Evolutionary conservation across 495 filamentous ascomycete genomes (phyloP).

Genomic region (Amorphotheca resinae): DNA sequence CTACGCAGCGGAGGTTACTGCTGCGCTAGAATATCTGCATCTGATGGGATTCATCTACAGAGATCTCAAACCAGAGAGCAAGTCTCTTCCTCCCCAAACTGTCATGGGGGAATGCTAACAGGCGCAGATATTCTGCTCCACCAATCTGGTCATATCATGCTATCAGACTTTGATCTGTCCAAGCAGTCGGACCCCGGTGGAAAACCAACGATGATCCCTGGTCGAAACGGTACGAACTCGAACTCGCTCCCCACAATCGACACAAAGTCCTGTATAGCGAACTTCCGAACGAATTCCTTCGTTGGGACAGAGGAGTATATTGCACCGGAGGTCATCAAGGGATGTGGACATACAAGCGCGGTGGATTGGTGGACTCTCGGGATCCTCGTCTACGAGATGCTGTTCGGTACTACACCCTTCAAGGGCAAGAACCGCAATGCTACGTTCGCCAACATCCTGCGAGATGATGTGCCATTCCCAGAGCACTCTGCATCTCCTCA

Average conservation of each 20-base stretch:
- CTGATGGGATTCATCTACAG: conserved; percentile 99
- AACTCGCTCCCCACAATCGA: conserved; percentile 87
- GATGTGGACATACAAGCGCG: conserved; percentile 93
- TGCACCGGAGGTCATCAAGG: conserved; percentile 96
- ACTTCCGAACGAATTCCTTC: conserved; percentile 97
- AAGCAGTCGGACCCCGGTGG: conserved; percentile 96
- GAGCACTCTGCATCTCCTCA: conserved; percentile 73
- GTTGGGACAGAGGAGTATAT: conserved; percentile 99
- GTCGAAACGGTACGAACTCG: conserved; percentile 67
- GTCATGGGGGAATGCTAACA: conserved; percentile 4
- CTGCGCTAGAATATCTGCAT: conserved; percentile 92
- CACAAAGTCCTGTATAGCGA: conserved; percentile 94
- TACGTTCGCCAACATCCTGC: conserved; percentile 93
- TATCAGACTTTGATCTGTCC: conserved; percentile 96
- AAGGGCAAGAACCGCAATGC: conserved; percentile 98
- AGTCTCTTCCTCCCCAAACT: conserved; percentile 20
- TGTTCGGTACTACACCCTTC: conserved; percentile 97
- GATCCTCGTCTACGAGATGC: conserved; percentile 95
- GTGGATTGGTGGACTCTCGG: conserved; percentile 99
- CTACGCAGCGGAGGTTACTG: conserved; percentile 97
- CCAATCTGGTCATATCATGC: conserved; percentile 98
- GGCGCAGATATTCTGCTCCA: conserved; percentile 83
- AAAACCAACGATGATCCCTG: conserved; percentile 93
- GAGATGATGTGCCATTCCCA: conserved; percentile 90
- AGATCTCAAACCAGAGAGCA: conserved; percentile 96